Base-by-base conservation (phyloP, 1,284 basidiomycete genomes). In the Farysia itapuensis region DNA sequence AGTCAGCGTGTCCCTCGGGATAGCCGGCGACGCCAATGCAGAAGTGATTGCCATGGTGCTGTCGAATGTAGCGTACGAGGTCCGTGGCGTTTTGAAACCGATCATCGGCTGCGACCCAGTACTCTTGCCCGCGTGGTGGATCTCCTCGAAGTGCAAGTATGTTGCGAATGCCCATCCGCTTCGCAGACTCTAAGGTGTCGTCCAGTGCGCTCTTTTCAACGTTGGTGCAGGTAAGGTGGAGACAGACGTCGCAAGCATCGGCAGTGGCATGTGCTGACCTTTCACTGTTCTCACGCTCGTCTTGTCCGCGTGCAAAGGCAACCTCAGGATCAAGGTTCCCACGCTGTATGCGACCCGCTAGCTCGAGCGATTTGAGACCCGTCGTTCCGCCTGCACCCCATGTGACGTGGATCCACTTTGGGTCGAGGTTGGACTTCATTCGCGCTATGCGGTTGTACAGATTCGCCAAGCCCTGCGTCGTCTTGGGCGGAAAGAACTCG, bases 301-400 rank as follows among this genome's bases (percentile, higher is more conserved):
- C 39, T 3, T 37, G 43, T 12, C 44, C 48, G 13, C 43, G 41
- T 35, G 34, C 34, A 8, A 51, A 41, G 7, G 56, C 37, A 20
- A 45, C 43, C 4, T 40, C 39, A 0, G 64, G 59, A 28, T 72
- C 64, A 5, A 72, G 42, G 4, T 52, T 38, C 25, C 73, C 73
- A 26, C 52, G 64, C 31, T 74, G 70, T 28, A 74, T 65, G 6
- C 72, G 61, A 11, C 47, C 64, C 3, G 77, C 77, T 11, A 99
- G 83, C 67, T 94, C 91, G 37, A 98, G 80, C 70, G 86, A 90
- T 36, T 88, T 83, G 24, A 92, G 88, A 56, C 85, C 89, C 0
- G 95, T 98, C 6, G 86, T 85, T 0, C 95, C 93, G n/a, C 93
- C 91, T 0, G 93, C 91, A 37, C 93, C 93, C 93, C 93, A 96